A percentile compares a stretch with the other conserved stretches of the same genome.
phyloP scores from a whole-genome alignment of 768 basidiomycete species.

The Phanerochaete carnosa region DNA sequence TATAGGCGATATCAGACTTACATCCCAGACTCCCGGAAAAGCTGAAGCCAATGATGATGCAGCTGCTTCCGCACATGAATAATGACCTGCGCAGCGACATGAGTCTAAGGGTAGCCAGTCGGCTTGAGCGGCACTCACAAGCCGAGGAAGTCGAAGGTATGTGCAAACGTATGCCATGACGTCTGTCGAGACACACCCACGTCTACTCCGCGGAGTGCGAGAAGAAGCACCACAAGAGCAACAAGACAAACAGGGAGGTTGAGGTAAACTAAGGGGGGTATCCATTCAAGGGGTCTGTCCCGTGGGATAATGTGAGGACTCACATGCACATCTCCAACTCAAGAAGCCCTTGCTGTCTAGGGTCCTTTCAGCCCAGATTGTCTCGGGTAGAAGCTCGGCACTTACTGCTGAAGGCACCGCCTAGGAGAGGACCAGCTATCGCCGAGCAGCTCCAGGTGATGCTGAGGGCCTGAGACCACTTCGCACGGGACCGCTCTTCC shows the following conservation, averaged over 20 bases:
- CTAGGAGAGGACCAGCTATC: constrained; percentile 78
- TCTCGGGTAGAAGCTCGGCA: neutral
- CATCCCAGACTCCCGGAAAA: constrained; percentile 68
- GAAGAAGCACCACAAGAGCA: constrained; percentile 51
- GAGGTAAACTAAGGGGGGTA: constrained; percentile 58
- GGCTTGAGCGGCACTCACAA: constrained; percentile 47
- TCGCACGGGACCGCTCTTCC: constrained; percentile 62
- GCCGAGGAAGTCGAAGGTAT: constrained; percentile 73
- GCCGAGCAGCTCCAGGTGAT: constrained; percentile 87
- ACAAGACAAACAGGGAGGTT: constrained; percentile 73
- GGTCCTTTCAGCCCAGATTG: constrained; percentile 2
- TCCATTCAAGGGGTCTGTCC: neutral
- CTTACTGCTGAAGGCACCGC: constrained; percentile 77
- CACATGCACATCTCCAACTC: constrained; percentile 87
- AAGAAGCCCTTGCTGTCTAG: constrained; percentile 25
- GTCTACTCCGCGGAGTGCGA: constrained; percentile 58
- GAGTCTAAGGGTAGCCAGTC: constrained; percentile 14
- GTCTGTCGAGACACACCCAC: constrained; percentile 42
- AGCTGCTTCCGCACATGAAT: constrained; percentile 73
- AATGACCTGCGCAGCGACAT: constrained; percentile 44
- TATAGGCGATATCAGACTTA: constrained; percentile 35
- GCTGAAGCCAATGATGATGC: constrained; percentile 77
- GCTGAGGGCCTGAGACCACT: constrained; percentile 84
- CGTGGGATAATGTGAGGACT: constrained; percentile 28
- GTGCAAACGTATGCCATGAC: constrained; percentile 53